Base-by-base conservation (phyloP, 2,329 filamentous ascomycete genomes). In the Aspergillus jensenii region DNA sequence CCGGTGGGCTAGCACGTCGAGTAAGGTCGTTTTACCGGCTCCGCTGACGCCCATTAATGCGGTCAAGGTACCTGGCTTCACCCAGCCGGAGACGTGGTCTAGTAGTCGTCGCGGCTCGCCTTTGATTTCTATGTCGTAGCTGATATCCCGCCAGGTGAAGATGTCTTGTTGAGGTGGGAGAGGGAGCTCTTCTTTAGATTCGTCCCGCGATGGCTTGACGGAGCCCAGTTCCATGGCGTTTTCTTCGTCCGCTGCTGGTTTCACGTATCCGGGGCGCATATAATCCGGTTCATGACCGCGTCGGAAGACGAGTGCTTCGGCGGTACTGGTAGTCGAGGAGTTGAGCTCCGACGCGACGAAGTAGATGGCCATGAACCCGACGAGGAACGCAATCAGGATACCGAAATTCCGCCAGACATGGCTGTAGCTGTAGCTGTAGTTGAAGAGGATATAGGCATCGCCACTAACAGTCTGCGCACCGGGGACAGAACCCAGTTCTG, bases 21-120 rank as follows among this genome's bases (percentile, higher is more conserved):
- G 79, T n/a, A 97, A 82, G 0, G 92, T 96, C 0, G 93, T 96
- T 74, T 96, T 97, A 51, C 93, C 93, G 12, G 93, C 93, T 62
- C 93, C 92, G 23, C 89, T 91, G 4, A 40, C 51, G 4, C 51
- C 51, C 91, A 96, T 96, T 4, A 96, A 80, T 19, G 90, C 92
- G 5, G 92, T 96, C 52, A 96, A 73, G 11, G 90, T 96, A 55
- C 93, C 93, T 2, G 93, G 92, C 75, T 96, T 95, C 56, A 96
- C 91, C 90, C 90, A 96, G 27, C 93, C 93, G 4, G 93, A 88
- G 14, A 96, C 90, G 62, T 93, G 80, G 66, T 96, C 87, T 61
- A 96, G 79, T 62, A 96, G 87, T 37, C 88, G 84, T 11, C 91
- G 84, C 1, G 81, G 77, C 65, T 91, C 85, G 8, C 81, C 81